These are phyloP conservation scores for Wickerhamomyces sp. DNA, from an alignment of 1,139 yeast species.

Conservation along the genomic window DNA sequence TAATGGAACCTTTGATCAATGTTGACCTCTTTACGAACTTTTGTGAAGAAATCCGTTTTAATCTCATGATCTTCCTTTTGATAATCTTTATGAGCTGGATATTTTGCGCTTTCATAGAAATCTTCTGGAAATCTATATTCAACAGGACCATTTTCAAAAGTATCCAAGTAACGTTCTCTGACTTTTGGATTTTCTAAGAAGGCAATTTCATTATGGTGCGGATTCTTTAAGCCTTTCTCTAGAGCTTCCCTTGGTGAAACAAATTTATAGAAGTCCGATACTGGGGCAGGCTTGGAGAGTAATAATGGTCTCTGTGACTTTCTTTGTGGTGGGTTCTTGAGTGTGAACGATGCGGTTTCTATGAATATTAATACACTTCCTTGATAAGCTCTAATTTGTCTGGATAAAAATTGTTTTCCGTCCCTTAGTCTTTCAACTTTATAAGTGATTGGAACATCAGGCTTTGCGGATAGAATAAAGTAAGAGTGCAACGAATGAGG, in stretches of 20 bases:
- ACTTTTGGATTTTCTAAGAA: not conserved
- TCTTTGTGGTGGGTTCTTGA: constrained; percentile 8
- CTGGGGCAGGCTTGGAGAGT: constrained; percentile 16
- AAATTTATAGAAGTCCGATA: constrained; percentile 1
- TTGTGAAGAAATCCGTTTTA: constrained; percentile 38
- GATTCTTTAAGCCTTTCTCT: not conserved
- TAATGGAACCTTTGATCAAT: constrained; percentile 40
- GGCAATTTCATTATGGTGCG: constrained; percentile 1
- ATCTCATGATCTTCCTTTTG: constrained; percentile 32
- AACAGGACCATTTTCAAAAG: constrained; percentile 30
- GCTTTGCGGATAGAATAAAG: constrained; percentile 48
- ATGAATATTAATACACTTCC: constrained; percentile 45
- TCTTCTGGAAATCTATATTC: constrained; percentile 43
- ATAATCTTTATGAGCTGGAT: constrained; percentile 17
- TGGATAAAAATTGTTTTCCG: constrained; percentile 61
- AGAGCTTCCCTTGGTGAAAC: not conserved
- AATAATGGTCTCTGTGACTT: constrained; percentile 10
- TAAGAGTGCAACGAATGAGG: constrained; percentile 51
- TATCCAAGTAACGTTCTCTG: not conserved
- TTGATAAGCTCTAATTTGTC: constrained; percentile 56
- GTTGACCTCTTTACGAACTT: constrained; percentile 29
- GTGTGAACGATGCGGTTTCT: constrained; percentile 44
- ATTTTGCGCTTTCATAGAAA: constrained; percentile 26
- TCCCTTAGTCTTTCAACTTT: constrained; percentile 51
- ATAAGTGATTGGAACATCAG: constrained; percentile 47